A percentile compares a stretch with the other conserved stretches of the same genome.
Evolutionary conservation across 768 basidiomycete species (phyloP).

Genomic region (Boletus rubescentipes): DNA sequence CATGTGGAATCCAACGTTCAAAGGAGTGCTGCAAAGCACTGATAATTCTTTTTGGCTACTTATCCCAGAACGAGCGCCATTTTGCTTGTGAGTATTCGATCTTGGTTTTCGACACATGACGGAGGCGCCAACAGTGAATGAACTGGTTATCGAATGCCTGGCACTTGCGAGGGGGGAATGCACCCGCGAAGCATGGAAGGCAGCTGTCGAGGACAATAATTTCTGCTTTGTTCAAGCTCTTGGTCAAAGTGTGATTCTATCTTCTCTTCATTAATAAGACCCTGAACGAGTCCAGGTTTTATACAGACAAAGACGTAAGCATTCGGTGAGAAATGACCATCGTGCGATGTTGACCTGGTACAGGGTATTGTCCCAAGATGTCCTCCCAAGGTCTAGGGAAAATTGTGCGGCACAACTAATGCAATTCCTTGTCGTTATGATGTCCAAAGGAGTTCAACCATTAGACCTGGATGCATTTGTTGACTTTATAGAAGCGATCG

Average conservation of each 20-base stretch:
- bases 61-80: slow-evolving; percentile 22
- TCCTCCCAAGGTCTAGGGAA: slow-evolving; percentile 4
- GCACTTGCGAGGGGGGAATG: slow-evolving; percentile 9
- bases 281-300: slow-evolving; percentile 16
- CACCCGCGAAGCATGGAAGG: slow-evolving; percentile 23
- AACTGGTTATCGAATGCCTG: slow-evolving; percentile 20
- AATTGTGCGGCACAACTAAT: slow-evolving; percentile 17
- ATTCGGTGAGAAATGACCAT: background rate
- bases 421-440: slow-evolving; percentile 26
- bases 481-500: slow-evolving; percentile 16
- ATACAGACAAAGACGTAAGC: slow-evolving; percentile 17
- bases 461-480: background rate
- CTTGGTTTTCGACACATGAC: background rate
- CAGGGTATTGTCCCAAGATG: slow-evolving; percentile 16
- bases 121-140: slow-evolving; percentile 16
- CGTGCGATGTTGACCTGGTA: background rate
- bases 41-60: slow-evolving; percentile 25
- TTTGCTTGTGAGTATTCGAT: slow-evolving; percentile 14
- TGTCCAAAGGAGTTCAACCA: slow-evolving; percentile 19
- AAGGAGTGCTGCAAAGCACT: slow-evolving; percentile 31
- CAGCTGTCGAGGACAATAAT: slow-evolving; percentile 9
- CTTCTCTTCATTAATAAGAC: background rate
- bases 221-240: slow-evolving; percentile 15
- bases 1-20: slow-evolving; percentile 27
- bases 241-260: slow-evolving; percentile 18